Evolutionary conservation across 1,284 basidiomycete species (phyloP).

Genomic region (Polyporus tsugae): DNA sequence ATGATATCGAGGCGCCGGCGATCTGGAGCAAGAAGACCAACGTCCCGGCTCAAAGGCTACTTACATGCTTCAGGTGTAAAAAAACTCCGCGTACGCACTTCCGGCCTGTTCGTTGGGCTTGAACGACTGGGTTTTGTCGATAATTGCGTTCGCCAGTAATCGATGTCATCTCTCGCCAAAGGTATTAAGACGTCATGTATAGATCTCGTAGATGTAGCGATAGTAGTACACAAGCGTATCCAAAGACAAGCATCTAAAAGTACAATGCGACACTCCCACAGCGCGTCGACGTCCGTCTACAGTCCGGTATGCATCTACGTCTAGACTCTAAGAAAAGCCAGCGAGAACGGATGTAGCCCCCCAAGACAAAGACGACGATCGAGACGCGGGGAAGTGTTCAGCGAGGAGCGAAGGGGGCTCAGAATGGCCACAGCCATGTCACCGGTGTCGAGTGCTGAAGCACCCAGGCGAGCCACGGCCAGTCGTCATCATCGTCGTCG

Average conservation of each 20-base stretch:
- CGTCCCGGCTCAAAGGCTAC: too few relatives aligned
- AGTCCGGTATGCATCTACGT: slow-evolving; percentile 1
- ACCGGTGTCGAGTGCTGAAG: slow-evolving; percentile 26
- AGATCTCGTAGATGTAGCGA: slow-evolving; percentile 14
- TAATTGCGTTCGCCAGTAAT: neutral
- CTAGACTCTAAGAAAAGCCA: slow-evolving; percentile 3
- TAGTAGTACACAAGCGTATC: slow-evolving; percentile 7
- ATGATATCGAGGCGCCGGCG: too few relatives aligned
- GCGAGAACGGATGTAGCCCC: neutral
- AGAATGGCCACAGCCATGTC: slow-evolving; percentile 25
- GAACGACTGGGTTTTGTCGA: too few relatives aligned
- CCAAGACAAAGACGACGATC: neutral
- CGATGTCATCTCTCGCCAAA: neutral
- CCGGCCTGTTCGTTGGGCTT: too few relatives aligned
- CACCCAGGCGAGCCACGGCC: slow-evolving; percentile 30
- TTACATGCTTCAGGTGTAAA: too few relatives aligned
- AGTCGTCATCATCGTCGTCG: slow-evolving; percentile 26
- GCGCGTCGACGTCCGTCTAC: neutral
- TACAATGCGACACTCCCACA: slow-evolving; percentile 10
- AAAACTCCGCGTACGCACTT: too few relatives aligned
- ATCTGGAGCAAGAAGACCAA: too few relatives aligned
- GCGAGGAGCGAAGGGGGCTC: neutral
- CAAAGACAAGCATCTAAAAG: slow-evolving; percentile 11
- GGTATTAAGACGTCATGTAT: slow-evolving; percentile 6
- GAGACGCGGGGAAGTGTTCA: neutral